phyloP scores from a whole-genome alignment of 176 grass and related monocot species.

The Luzula sylvatica region DNA sequence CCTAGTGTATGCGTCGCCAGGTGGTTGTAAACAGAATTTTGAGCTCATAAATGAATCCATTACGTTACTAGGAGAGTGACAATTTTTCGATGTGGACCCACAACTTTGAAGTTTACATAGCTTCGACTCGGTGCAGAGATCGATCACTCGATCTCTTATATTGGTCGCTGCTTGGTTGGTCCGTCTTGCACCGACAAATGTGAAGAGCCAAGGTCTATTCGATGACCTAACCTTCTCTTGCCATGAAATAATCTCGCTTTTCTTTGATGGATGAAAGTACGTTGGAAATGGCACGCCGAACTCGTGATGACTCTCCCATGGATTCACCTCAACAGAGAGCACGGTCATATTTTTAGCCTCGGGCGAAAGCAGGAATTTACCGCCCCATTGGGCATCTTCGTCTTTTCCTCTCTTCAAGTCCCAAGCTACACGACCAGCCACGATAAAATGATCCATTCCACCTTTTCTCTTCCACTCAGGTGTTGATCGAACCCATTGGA shows the following conservation, averaged over 20 bases:
- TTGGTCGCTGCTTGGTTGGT: neutral
- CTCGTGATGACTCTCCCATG: constrained; percentile 26
- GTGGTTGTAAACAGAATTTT: constrained; percentile 43
- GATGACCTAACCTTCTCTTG: constrained; percentile 15
- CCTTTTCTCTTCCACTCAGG: constrained; percentile 26
- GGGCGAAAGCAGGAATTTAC: constrained; percentile 30
- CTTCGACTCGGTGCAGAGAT: constrained; percentile 9
- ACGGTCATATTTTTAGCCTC: constrained; percentile 36
- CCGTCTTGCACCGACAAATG: constrained; percentile 36
- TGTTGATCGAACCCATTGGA: constrained; percentile 33
- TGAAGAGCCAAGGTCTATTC: constrained; percentile 20
- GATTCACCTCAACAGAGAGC: constrained; percentile 38
- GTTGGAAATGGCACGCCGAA: constrained; percentile 45
- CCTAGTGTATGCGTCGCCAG: constrained; percentile 38
- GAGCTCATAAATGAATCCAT: constrained; percentile 21
- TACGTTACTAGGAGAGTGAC: constrained; percentile 21
- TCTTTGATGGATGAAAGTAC: constrained; percentile 42
- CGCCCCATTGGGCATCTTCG: constrained; percentile 23
- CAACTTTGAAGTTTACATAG: constrained; percentile 33
- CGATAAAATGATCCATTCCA: constrained; percentile 45
- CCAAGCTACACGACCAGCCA: constrained; percentile 36
- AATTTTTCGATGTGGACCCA: constrained; percentile 25
- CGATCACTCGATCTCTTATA: constrained; percentile 41
- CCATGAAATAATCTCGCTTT: constrained; percentile 28
- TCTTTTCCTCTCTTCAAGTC: constrained; percentile 26